Evolutionary conservation across 1,139 yeast species (phyloP).

Genomic region (Diutina mesorugosa): DNA sequence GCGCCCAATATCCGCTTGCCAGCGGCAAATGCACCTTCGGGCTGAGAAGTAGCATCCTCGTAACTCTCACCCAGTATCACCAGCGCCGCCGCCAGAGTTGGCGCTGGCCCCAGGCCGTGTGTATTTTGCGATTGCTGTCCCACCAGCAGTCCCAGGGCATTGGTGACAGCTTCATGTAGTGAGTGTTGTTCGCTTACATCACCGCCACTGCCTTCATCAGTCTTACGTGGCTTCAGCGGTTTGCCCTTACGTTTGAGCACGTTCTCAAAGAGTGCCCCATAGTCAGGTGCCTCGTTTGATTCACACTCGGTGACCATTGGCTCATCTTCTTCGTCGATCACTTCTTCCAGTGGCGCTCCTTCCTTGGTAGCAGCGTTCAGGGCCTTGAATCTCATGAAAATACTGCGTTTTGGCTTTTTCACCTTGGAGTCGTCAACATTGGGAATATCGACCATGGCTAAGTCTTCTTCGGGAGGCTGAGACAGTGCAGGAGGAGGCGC

Average conservation of each 20-base stretch:
- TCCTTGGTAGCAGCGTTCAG: not conserved
- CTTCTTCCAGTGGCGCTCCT: not conserved
- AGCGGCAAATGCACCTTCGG: constrained; percentile 11
- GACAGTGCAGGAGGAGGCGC: not conserved
- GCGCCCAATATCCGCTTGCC: constrained; percentile 30
- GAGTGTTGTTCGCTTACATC: not conserved
- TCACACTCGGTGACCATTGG: not conserved
- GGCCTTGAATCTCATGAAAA: not conserved
- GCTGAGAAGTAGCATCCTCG: not conserved
- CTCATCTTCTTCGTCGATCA: not conserved
- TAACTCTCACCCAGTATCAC: not conserved
- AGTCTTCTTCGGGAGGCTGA: not conserved
- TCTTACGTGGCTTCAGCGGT: not conserved
- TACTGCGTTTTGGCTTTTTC: constrained; percentile 16
- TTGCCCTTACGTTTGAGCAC: constrained; percentile 22
- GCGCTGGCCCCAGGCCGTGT: not conserved
- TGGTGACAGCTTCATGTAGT: not conserved
- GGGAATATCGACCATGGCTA: not conserved
- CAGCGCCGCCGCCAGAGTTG: not conserved
- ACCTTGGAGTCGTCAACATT: constrained; percentile 18
- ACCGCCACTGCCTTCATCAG: not conserved
- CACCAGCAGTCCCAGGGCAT: not conserved
- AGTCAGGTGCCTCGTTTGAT: constrained; percentile 26
- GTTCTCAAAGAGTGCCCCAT: constrained; percentile 32
- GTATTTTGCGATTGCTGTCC: not conserved